Evolutionary conservation across 2,329 filamentous ascomycete species (phyloP).

Genomic region (Trichoderma simmonsii): DNA sequence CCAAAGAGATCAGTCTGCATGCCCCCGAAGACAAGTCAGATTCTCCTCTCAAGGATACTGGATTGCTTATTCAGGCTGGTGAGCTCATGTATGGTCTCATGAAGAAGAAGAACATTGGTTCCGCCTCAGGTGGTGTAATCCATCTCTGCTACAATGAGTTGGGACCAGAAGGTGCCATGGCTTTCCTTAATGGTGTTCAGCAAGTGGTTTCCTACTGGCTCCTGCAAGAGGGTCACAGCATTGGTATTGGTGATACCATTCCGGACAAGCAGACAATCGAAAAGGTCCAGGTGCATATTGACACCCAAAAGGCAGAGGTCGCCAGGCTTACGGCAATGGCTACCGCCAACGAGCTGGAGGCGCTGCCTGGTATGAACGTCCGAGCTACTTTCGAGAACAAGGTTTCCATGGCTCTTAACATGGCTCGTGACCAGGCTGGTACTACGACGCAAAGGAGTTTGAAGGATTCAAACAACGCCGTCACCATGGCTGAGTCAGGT

Average conservation of each 20-base stretch:
- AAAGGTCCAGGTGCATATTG: conserved; percentile 79
- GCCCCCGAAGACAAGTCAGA: conserved; percentile 60
- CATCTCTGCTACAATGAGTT: conserved; percentile 97
- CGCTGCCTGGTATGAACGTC: conserved; percentile 97
- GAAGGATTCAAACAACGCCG: conserved; percentile 94
- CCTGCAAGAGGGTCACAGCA: conserved; percentile 92
- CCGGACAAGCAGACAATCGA: conserved; percentile 82
- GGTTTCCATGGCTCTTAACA: conserved; percentile 90
- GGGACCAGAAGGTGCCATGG: conserved; percentile 79
- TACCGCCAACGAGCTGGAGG: conserved; percentile 82
- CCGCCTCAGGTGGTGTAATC: conserved; percentile 83
- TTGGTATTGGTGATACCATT: conserved; percentile 97
- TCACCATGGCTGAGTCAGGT: conserved; percentile 92
- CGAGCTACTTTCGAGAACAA: conserved; percentile 98
- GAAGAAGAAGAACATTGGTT: conserved; percentile 92
- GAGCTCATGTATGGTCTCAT: conserved; percentile 87
- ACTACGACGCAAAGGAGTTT: conserved; percentile 86
- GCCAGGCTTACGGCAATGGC: conserved; percentile 71
- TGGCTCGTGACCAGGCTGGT: conserved; percentile 94
- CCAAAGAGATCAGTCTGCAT: conserved; percentile 77
- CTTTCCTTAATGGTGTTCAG: conserved; percentile 94
- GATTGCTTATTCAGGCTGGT: conserved; percentile 78
- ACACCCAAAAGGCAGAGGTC: conserved; percentile 78
- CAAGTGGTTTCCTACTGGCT: conserved; percentile 97
- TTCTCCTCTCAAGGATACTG: conserved; percentile 69